A percentile compares a stretch with the other conserved stretches of the same genome.
phyloP scores from a whole-genome alignment of 2,329 filamentous ascomycete species.

The Ophiostoma perfectum region DNA sequence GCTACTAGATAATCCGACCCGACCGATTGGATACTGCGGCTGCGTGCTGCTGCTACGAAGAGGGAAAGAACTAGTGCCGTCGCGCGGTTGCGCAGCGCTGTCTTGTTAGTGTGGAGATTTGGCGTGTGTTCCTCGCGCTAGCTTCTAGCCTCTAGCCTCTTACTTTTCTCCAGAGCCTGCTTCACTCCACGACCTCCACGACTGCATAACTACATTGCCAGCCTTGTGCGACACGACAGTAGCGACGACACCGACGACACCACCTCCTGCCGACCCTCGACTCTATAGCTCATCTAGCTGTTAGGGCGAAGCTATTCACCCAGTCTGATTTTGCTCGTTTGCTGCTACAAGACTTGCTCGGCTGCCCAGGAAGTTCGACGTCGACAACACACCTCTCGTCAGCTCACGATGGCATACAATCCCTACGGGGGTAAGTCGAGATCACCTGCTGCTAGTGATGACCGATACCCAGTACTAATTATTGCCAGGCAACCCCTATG shows the following conservation, averaged over 20 bases:
- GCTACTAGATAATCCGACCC: conserved; percentile 22
- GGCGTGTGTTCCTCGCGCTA: conserved; percentile 12
- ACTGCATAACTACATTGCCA: conserved; percentile 3
- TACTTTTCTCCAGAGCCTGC: conserved; percentile 13
- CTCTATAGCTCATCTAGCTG: no score
- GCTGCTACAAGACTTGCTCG: background rate
- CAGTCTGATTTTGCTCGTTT: background rate
- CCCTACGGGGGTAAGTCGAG: conserved; percentile 50
- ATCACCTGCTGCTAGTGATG: background rate
- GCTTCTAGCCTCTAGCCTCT: conserved; percentile 7
- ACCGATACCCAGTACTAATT: background rate
- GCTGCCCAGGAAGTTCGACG: background rate
- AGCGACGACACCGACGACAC: background rate
- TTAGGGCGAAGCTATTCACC: no score
- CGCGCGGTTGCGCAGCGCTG: conserved; percentile 3
- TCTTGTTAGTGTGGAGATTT: background rate
- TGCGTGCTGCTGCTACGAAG: background rate
- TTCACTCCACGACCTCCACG: background rate
- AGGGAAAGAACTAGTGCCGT: conserved; percentile 1
- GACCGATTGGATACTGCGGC: background rate
- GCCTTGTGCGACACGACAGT: conserved; percentile 10
- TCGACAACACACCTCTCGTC: background rate
- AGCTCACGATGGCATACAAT: conserved; percentile 51
- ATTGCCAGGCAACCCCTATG: conserved; percentile 52
- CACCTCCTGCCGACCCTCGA: no score